Evolutionary conservation across 2,329 filamentous ascomycete species (phyloP).

Genomic region (Aspergillus unguis): DNA sequence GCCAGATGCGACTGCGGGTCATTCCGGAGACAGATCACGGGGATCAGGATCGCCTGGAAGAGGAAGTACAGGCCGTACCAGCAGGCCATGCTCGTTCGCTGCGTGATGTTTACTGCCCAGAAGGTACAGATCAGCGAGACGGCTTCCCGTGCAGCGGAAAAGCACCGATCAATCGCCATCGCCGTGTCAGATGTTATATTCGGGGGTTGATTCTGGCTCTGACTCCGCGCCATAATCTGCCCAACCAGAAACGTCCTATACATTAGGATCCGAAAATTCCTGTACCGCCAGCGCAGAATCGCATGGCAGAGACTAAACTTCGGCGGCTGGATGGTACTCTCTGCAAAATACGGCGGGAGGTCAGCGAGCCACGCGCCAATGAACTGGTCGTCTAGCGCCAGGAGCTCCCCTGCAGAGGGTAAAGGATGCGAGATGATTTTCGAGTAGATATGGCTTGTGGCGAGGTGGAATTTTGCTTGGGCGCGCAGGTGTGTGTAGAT

Average conservation of each 20-base stretch:
- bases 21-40: not conserved
- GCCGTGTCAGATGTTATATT: not conserved
- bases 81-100: not conserved
- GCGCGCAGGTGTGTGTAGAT: conserved; percentile 30
- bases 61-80: not conserved
- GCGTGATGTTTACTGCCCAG: not conserved
- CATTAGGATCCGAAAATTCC: conserved; percentile 34
- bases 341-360: conserved; percentile 28
- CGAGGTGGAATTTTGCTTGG: conserved; percentile 30
- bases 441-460: conserved; percentile 31
- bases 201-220: not conserved
- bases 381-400: conserved; percentile 24
- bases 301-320: conserved; percentile 25
- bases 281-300: conserved; percentile 30
- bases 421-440: conserved; percentile 31
- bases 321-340: conserved; percentile 19
- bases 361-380: conserved; percentile 27
- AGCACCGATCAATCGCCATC: not conserved
- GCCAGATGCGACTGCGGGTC: not conserved
- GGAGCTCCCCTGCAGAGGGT: conserved; percentile 28
- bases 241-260: conserved; percentile 27
- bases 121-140: not conserved
- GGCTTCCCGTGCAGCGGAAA: not conserved
- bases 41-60: not conserved
- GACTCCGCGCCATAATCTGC: not conserved